Base-by-base conservation (phyloP, 176 grass and related monocot species). In the Cenchrus purpureus region DNA sequence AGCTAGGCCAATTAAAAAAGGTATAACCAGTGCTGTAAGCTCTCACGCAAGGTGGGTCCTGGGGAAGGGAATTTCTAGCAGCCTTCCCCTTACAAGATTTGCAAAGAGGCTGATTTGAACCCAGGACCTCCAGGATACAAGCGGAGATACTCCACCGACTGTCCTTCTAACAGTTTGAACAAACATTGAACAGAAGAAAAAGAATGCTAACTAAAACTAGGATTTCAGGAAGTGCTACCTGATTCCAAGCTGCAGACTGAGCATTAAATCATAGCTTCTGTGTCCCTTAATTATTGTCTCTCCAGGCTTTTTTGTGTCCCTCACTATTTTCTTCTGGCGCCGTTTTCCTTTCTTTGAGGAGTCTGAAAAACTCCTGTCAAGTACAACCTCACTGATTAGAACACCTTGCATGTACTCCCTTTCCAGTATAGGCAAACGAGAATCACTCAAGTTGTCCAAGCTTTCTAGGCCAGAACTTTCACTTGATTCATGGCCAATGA, bases 371-470 rank as follows among this genome's bases (percentile, higher is more conserved):
- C 67, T 86, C 67, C 89, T 90, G 51, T 82, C 85, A 49, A 92
- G 83, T 73, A 97, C 86, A 49, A 96, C 83, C 78, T 99, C 97
- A n/a, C 91, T 99, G 71, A 99, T 99, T 76, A 99, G 85, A 78
- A 99, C 90, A 66, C 97, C 97, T 91, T 99, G 97, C 97, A 97
- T 90, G 83, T 99, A 99, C 83, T 99, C 94, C 85, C 94, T 92
- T 80, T 99, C 97, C 54, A 97, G 86, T 54, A 97, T 90, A 54
- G 94, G 90, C 62, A 90, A 65, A 80, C 84, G 74, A 58, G 87
- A 81, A 81, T 99, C 94, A 10, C 65, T 76, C 44, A 80, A 50
- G 77, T 79, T 90, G 79, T 85, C 89, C 79, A 58, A 88, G 79
- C 79, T 80, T 82, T 88, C 71, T 65, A 79, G 64, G 19, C 56